Base-by-base conservation (phyloP, 148 eudicot genomes). In the Heliamphora exappendiculata region DNA sequence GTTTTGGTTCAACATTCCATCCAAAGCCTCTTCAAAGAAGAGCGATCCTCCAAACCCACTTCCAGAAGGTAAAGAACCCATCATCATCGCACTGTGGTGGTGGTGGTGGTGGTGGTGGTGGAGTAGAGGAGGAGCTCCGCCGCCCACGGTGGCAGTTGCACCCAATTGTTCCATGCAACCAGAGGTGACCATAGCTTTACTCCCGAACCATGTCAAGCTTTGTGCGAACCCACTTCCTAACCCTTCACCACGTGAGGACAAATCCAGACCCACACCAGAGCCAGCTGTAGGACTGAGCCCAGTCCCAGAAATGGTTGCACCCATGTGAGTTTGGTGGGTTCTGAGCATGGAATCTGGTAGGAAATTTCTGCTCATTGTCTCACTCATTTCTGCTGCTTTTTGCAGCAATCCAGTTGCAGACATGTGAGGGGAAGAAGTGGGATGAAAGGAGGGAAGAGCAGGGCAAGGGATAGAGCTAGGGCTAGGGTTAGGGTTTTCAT, bases 401-500 rank as follows among this genome's bases (percentile, higher is more conserved):
- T 89, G 97, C 12, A 91, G 82, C 78, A 91, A 75, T 31, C 93
- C 97, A 14, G 97, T 91, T 22, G 97, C 97, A 3, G 93, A 89
- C 92, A 91, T 85, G 67, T 87, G 93, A 33, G 85, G 66, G 17
- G 66, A 60, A 20, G 29, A 28, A n/a, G 62, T 57, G 37, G 66
- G 66, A 13, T 28, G 66, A 29, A 31, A 60, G 16, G 66, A 31
- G 13, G 66, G 37, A 16, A 45, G 12, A 8, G 12, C 0, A 57
- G 62, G 11, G 2, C 24, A 19, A 5, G 34, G 64, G 5, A 2
- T 59, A 26, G 33, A 34, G 37, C 62, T 57, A 24, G 62, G 29
- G 37, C 19, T 60, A 60, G 66, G 65, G 16, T 60, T 60, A 60
- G 66, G 66, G 66, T 60, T 60, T 60, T 60, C 29, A 7, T 57